Percentiles rank a stretch among this genome's conserved stretches.
Evolutionary conservation across 768 basidiomycete species (phyloP).

Genomic region (Asterophora parasitica): DNA sequence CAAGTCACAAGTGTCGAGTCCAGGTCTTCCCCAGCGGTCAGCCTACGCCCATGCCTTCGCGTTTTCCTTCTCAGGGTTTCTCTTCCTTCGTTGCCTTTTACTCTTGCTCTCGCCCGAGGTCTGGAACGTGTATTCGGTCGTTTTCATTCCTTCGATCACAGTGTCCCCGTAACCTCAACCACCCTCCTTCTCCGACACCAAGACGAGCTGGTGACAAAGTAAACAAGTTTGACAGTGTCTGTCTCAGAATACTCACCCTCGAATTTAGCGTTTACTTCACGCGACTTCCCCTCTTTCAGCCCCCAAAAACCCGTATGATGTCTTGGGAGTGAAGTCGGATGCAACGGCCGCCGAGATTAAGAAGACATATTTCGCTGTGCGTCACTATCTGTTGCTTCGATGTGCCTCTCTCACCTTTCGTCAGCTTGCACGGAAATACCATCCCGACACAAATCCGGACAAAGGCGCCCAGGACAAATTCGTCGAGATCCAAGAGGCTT

Average conservation of each 20-base stretch:
- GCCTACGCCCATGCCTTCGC: constrained; percentile 40
- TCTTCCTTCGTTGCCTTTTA: constrained; percentile 56
- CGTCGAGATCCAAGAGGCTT: constrained; percentile 94
- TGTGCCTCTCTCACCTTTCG: constrained; percentile 14
- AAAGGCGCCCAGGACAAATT: constrained; percentile 89
- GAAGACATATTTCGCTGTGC: constrained; percentile 92
- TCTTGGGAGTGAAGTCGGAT: constrained; percentile 84
- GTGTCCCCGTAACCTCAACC: constrained; percentile 32
- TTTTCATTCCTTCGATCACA: constrained; percentile 35
- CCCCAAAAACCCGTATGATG: constrained; percentile 82
- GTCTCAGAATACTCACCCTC: constrained; percentile 16
- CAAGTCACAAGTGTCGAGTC: not conserved
- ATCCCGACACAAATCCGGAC: constrained; percentile 96
- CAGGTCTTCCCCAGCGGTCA: constrained; percentile 3
- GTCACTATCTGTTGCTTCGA: constrained; percentile 24
- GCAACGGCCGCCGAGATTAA: constrained; percentile 88
- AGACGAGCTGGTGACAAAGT: constrained; percentile 39
- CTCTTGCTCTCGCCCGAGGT: constrained; percentile 43
- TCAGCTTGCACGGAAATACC: constrained; percentile 95
- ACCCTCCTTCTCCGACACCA: constrained; percentile 17
- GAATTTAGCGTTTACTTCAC: constrained; percentile 68
- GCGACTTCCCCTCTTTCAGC: constrained; percentile 50
- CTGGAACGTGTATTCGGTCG: constrained; percentile 26
- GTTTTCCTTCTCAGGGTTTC: constrained; percentile 43
- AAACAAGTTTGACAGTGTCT: constrained; percentile 13